Base-by-base conservation (phyloP, 371 early-diverging fungal species). In the Lichtheimia ornata region DNA sequence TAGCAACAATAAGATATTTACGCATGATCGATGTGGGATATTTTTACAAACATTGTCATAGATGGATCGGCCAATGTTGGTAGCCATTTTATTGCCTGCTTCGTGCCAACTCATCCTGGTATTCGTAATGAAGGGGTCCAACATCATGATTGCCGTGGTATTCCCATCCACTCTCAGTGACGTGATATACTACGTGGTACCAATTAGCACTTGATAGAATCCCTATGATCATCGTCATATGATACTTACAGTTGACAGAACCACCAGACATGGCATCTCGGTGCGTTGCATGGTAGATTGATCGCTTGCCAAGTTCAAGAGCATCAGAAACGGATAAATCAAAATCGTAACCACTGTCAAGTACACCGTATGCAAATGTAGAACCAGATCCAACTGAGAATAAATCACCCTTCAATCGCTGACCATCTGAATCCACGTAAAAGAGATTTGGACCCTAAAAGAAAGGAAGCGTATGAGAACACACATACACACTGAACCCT, bases 261-360 rank as follows among this genome's bases (percentile, higher is more conserved):
- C 99, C 99, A 79, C 99, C 99, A 63, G 97, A 97, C 79, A 84
- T 96, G 44, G 99, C 98, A 87, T 99, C 99, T 67, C 99, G 89
- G 81, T 94, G 94, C 42, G 98, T 95, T 50, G 99, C 99, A 73
- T 99, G 98, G 83, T 94, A 99, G 65, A 99, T 99, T 12, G 99
- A 91, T 50, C 97, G 85, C 64, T 91, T 89, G 24, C 94, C 99
- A 50, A 99, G 79, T 49, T 99, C 98, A 59, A 96, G 79, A 30
- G 99, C 99, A 61, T 99, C 99, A 13, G 89, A 90, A 5, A 91
- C 89, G 5, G 86, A 80, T 82, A 99, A 64, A 71, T 99, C 97
- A 71, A 81, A 89, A 59, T 87, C 87, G 77, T 97, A 99, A 45
- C 90, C 94, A 45, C 91, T 81, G 71, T 97, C 97, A 57, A 99